Percentiles rank a stretch among this genome's conserved stretches.
Conservation (phyloP, 2,329 filamentous ascomycete species). For the Aspergillus piperis region DNA sequence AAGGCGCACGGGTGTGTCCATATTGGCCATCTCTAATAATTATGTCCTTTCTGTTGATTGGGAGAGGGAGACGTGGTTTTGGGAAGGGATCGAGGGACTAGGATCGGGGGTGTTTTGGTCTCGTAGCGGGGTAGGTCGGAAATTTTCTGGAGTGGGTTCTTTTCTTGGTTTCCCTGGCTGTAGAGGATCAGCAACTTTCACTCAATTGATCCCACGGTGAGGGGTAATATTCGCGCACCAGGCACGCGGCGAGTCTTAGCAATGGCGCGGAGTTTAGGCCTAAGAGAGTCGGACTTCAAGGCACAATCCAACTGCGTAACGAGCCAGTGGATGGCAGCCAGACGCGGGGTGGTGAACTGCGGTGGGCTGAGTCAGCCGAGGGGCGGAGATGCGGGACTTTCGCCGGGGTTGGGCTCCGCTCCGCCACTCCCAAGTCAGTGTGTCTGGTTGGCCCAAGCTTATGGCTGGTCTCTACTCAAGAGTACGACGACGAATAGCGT, state of each 20-base stretch:
- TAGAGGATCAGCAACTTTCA: neutral
- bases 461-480: neutral
- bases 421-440: neutral
- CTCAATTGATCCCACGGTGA: neutral
- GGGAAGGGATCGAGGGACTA: too few species aligned
- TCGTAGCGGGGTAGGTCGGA: conserved; percentile 1
- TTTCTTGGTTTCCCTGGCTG: neutral
- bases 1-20: conserved; percentile 51
- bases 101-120: neutral
- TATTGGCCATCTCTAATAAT: conserved; percentile 13
- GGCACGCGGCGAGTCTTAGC: neutral
- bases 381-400: conserved; percentile 12
- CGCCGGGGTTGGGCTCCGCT: conserved; percentile 1
- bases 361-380: conserved; percentile 15
- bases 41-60: neutral
- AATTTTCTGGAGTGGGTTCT: neutral
- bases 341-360: conserved; percentile 7
- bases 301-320: neutral
- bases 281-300: neutral
- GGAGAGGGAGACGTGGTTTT: too few species aligned
- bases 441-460: neutral
- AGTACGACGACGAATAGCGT: neutral
- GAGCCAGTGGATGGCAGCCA: neutral
- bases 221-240: neutral
- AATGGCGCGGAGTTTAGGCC: neutral